Conservation (phyloP, 2,329 filamentous ascomycete species). For the Botrytis aclada region DNA sequence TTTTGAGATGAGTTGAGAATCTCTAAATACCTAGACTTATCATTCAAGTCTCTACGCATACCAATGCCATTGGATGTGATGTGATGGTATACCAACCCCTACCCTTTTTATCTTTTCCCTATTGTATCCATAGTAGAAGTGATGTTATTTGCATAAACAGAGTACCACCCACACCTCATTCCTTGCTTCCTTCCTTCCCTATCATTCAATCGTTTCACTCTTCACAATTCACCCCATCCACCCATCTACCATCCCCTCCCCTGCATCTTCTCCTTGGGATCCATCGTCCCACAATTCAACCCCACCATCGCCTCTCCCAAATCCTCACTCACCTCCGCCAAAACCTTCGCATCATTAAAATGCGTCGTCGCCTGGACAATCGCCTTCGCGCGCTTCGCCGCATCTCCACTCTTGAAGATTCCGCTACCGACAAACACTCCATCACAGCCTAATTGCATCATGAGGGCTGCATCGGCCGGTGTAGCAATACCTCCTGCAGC, state of each 20-base stretch:
- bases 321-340: constrained; percentile 83
- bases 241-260: constrained; percentile 72
- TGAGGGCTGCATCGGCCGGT: constrained; percentile 90
- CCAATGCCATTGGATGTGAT: background rate
- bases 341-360: constrained; percentile 77
- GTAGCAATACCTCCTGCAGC: constrained; percentile 99
- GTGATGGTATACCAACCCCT: background rate
- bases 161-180: background rate
- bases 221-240: background rate
- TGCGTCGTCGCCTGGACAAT: constrained; percentile 95
- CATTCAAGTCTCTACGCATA: background rate
- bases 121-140: background rate
- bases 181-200: background rate
- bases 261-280: constrained; percentile 76
- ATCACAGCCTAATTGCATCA: constrained; percentile 99
- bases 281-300: constrained; percentile 79
- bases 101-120: background rate
- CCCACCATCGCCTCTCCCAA: constrained; percentile 98
- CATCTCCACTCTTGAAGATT: constrained; percentile 96
- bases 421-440: constrained; percentile 96
- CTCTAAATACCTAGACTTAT: background rate
- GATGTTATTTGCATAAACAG: background rate
- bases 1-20: constrained; percentile 15
- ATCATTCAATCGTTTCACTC: background rate
- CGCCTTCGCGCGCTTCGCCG: constrained; percentile 83